Conservation (phyloP, 345 rosid genomes). For the Eucalyptus brandiana region DNA sequence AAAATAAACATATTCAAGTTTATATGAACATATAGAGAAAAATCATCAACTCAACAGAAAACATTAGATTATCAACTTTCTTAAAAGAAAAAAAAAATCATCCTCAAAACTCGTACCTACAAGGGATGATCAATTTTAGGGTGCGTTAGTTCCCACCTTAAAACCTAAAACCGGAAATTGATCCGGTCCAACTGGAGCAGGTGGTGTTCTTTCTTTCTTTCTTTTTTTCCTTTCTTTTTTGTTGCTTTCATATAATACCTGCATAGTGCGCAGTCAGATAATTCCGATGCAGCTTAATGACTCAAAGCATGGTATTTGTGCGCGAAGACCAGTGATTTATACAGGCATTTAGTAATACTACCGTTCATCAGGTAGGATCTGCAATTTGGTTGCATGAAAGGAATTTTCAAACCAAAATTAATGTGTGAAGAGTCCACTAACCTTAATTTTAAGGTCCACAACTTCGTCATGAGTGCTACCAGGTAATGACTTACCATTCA, state of each 20-base stretch:
- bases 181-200: not conserved
- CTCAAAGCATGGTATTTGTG: not conserved
- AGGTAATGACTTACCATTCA: not conserved
- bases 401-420: not conserved
- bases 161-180: not conserved
- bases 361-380: not conserved
- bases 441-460: not conserved
- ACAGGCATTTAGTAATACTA: not conserved
- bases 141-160: not conserved
- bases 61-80: not conserved
- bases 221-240: no score
- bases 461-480: not conserved
- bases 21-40: no score
- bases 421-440: not conserved
- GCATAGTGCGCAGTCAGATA: not conserved
- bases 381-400: not conserved
- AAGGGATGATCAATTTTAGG: not conserved
- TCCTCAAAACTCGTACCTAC: not conserved
- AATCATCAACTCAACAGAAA: not conserved
- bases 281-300: not conserved
- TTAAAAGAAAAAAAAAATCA: no score
- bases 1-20: not conserved
- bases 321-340: not conserved
- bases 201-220: not conserved
- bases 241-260: not conserved